Base-by-base conservation (phyloP, 2,329 filamentous ascomycete genomes). In the Simplicillium aogashimaense region DNA sequence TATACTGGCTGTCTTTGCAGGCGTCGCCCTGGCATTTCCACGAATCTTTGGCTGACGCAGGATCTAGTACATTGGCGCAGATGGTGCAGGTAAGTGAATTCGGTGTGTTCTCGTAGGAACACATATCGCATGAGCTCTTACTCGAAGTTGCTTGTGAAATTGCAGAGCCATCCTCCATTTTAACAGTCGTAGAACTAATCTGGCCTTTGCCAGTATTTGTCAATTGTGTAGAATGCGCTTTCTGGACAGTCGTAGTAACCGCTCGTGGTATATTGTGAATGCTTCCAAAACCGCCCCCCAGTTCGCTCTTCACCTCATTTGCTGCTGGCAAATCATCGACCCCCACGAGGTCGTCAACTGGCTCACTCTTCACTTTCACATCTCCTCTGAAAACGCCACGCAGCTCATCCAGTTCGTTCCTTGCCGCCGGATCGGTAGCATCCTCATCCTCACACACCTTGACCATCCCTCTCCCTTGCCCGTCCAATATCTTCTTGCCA, bases 381-480 rank as follows among this genome's bases (percentile, higher is more conserved):
- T 32, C 36, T 33, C 44, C 40, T 20, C 48, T 44, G 17, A 63
- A 54, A 38, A 63, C 52, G 14, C 64, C 66, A 39, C 71, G 70
- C 38, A 92, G 64, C 56, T 94, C 86, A 12, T 70, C 66, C 50
- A 86, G 63, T 58, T 94, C 61, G 14, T 53, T 53, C 17, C 40
- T 52, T 4, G 57, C 61, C 7, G 48, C 54, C 3, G 51, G 46
- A 35, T 82, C 77, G 30, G 74, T 69, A 3, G 51, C 52, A 30
- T 66, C 40, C 67, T 86, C 82, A 35, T 83, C 81, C 45, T 81
- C 81, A 53, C 86, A 92, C 1, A 92, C 77, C 50, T 76, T 83
- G 45, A 90, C 64, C 69, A 94, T 70, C 11, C 74, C 72, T 15
- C 72, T 68, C 0, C 83, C 86, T 39, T 82, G 74, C 8, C 66